These are phyloP conservation scores for Naganishia onofrii DNA, from an alignment of 768 basidiomycete species.

Conservation along the genomic window DNA sequence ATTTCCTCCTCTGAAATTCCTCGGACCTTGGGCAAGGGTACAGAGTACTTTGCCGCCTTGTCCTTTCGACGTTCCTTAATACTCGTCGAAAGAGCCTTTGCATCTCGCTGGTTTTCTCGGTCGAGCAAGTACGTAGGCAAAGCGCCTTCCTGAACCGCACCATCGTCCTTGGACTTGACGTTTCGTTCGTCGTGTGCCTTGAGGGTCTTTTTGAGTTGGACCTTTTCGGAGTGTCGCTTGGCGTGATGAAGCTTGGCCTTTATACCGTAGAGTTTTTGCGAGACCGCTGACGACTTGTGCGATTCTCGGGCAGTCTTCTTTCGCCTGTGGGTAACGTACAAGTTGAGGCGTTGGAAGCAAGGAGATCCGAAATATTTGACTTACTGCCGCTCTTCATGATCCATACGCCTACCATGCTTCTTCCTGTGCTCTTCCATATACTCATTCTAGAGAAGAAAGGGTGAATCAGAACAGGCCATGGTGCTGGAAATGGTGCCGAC, in stretches of 20 bases:
- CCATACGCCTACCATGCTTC: slow-evolving; percentile 90
- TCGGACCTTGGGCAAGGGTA: slow-evolving; percentile 91
- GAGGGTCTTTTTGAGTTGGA: slow-evolving; percentile 98
- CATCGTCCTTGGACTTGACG: slow-evolving; percentile 82
- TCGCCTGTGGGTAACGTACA: slow-evolving; percentile 43
- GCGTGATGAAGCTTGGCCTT: slow-evolving; percentile 98
- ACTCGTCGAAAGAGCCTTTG: slow-evolving; percentile 89
- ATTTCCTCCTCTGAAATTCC: slow-evolving; percentile 99
- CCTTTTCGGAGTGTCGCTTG: slow-evolving; percentile 93
- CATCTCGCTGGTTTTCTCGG: slow-evolving; percentile 96
- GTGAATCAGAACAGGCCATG: not conserved
- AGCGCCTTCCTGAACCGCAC: slow-evolving; percentile 78
- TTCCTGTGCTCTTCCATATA: slow-evolving; percentile 99
- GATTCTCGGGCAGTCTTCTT: slow-evolving; percentile 54
- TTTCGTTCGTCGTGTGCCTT: slow-evolving; percentile 99
- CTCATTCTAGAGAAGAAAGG: slow-evolving; percentile 67
- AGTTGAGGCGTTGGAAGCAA: slow-evolving; percentile 12
- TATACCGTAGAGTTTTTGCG: slow-evolving; percentile 91
- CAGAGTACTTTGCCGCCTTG: slow-evolving; percentile 96
- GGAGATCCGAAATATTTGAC: slow-evolving; percentile 44
- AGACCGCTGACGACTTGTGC: slow-evolving; percentile 67
- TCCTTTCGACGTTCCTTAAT: slow-evolving; percentile 99
- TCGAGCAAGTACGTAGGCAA: slow-evolving; percentile 94
- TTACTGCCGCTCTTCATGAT: slow-evolving; percentile 92
- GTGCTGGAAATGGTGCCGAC: not conserved